These are phyloP conservation scores for Trematosphaeria pertusa DNA, from an alignment of 2,329 filamentous ascomycete species.

Conservation along the genomic window DNA sequence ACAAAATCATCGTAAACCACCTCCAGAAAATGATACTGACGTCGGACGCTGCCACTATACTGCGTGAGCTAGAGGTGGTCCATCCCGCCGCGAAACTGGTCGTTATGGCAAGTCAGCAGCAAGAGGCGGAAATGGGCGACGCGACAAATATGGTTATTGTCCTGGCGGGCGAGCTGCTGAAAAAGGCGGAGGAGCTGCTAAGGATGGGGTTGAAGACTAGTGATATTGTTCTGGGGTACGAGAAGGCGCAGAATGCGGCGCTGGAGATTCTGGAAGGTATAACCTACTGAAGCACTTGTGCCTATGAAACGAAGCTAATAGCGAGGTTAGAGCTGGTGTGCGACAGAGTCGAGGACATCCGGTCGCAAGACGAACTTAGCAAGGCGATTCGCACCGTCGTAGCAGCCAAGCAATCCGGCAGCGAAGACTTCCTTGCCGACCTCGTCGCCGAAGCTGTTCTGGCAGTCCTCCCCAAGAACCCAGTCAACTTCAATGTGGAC, in stretches of 20 bases:
- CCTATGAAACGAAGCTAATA: slow-evolving; percentile 20
- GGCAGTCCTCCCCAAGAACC: slow-evolving; percentile 93
- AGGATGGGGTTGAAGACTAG: slow-evolving; percentile 98
- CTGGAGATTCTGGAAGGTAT: slow-evolving; percentile 79
- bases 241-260: slow-evolving; percentile 90
- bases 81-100: slow-evolving; percentile 97
- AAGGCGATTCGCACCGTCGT: slow-evolving; percentile 97
- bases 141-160: slow-evolving; percentile 97
- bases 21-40: slow-evolving; percentile 99
- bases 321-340: slow-evolving; percentile 73
- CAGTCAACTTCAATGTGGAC: slow-evolving; percentile 96
- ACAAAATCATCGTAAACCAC: slow-evolving; percentile 99
- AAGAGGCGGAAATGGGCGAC: slow-evolving; percentile 99
- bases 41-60: slow-evolving; percentile 95
- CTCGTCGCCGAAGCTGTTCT: slow-evolving; percentile 86
- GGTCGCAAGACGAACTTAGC: slow-evolving; percentile 80
- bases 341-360: slow-evolving; percentile 87
- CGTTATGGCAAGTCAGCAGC: slow-evolving; percentile 98
- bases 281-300: neutral
- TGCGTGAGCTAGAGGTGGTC: slow-evolving; percentile 96
- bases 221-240: slow-evolving; percentile 94
- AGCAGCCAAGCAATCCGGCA: slow-evolving; percentile 94
- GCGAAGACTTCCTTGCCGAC: slow-evolving; percentile 84
- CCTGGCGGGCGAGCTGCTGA: slow-evolving; percentile 90
- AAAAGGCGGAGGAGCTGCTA: slow-evolving; percentile 95